These are phyloP conservation scores for Diaporthe batatas DNA, from an alignment of 2,329 filamentous ascomycete genomes.

Conservation along the genomic window DNA sequence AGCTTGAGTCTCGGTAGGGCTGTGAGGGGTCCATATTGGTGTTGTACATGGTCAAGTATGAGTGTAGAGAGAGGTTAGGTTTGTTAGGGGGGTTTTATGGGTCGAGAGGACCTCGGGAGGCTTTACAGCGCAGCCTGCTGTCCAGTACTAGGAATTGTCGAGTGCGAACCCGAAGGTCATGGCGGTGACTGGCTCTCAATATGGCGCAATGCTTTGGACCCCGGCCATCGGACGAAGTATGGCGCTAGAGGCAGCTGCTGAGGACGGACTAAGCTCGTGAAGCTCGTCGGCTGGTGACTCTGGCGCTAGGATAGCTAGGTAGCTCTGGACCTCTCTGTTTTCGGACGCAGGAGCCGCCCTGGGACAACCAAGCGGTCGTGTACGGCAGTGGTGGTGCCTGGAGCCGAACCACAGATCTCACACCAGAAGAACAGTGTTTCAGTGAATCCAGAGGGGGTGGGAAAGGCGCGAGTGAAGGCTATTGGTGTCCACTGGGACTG, in stretches of 20 bases:
- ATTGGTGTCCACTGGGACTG: neutral
- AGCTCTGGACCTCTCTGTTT: conserved; percentile 11
- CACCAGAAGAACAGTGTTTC: neutral
- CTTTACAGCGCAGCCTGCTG: neutral
- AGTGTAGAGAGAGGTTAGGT: neutral
- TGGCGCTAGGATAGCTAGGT: conserved; percentile 17
- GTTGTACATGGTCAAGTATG: neutral
- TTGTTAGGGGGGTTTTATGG: neutral
- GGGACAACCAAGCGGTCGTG: neutral
- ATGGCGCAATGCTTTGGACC: conserved; percentile 10
- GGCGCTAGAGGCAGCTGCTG: conserved; percentile 22
- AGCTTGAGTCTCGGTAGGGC: neutral
- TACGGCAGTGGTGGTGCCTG: conserved; percentile 3
- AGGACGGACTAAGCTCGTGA: conserved; percentile 20
- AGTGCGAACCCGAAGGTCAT: conserved; percentile 1
- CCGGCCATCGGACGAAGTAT: conserved; percentile 35
- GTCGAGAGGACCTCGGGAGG: neutral
- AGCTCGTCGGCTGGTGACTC: conserved; percentile 23
- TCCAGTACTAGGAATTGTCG: neutral
- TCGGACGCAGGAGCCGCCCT: conserved; percentile 2
- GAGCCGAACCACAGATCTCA: neutral
- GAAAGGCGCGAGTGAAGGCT: neutral
- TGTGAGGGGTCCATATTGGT: neutral
- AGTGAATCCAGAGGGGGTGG: neutral
- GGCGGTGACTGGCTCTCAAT: conserved; percentile 1